Base-by-base conservation (phyloP, 1,139 yeast genomes). In the Geotrichum armillariae region DNA sequence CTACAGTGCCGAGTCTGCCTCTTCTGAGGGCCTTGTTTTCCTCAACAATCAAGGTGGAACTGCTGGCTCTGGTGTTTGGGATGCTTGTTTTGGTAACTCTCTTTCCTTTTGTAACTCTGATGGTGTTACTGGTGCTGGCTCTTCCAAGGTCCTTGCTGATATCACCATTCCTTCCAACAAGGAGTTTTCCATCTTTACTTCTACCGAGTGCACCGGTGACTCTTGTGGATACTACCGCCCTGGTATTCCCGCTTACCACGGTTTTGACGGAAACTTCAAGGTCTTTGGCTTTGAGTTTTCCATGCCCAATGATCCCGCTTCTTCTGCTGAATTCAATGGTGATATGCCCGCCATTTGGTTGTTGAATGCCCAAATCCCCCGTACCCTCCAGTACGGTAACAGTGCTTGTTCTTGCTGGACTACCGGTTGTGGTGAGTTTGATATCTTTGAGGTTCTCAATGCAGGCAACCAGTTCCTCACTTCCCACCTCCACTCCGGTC, bases 331-430 rank as follows among this genome's bases (percentile, higher is more conserved):
- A 27, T 60, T 63, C 46, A 78, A 82, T 65, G 79, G 77, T 65
- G 91, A 91, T 68, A 89, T 90, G 96, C 97, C 98, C 51, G 97
- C 97, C 38, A 82, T 91, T 63, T 91, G 97, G 99, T 75, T 91
- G 65, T 79, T 91, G 66, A 91, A 91, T 66, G 96, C 97, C 40
- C 85, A 87, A 70, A 87, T 91, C 62, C 96, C 98, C 64, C 83
- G 98, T 74, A 91, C 96, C 51, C 70, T 86, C 55, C 97, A 93
- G 73, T 93, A 91, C 66, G 94, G 94, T 66, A 75, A 74, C 52
- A 71, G 82, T 52, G 71, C 75, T 11, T 86, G 97, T 75, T 89
- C 97, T 23, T 93, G 98, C 77, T 93, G 99, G 99, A 68, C 81
- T 59, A 79, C 95, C 36, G 98, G 98, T 46, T 93, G 99, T 73